Evolutionary conservation across 805 yeast genomes (phyloP).

Genomic region (Hanseniaspora taiwanica): DNA sequence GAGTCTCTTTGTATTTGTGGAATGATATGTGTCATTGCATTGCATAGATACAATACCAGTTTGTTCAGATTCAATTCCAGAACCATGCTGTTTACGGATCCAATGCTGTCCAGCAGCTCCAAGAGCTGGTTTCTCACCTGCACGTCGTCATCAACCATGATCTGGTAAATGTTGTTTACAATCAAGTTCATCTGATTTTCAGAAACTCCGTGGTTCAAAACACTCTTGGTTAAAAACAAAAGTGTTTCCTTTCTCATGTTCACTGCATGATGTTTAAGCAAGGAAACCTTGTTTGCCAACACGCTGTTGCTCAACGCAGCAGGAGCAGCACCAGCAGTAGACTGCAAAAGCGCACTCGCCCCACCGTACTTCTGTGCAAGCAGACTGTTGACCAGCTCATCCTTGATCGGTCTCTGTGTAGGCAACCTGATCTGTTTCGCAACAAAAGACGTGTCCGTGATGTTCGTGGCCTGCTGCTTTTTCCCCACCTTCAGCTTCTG

Average conservation of each 20-base stretch:
- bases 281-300: conserved; percentile 46
- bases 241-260: conserved; percentile 63
- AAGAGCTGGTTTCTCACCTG: conserved; percentile 49
- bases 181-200: conserved; percentile 21
- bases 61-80: conserved; percentile 47
- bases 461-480: conserved; percentile 54
- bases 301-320: conserved; percentile 29
- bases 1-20: conserved; percentile 67
- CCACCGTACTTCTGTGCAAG: not conserved
- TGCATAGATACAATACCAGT: conserved; percentile 61
- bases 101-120: conserved; percentile 34
- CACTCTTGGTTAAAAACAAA: conserved; percentile 34
- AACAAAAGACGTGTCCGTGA: conserved; percentile 75
- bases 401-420: conserved; percentile 16
- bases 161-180: conserved; percentile 23
- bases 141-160: conserved; percentile 42
- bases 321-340: conserved; percentile 1
- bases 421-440: conserved; percentile 35
- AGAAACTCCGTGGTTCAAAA: conserved; percentile 16
- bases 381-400: conserved; percentile 8
- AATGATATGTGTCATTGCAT: conserved; percentile 88
- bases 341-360: too few relatives aligned
- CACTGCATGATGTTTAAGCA: conserved; percentile 62
- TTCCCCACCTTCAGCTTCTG: conserved; percentile 84
- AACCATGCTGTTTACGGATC: conserved; percentile 37